These are phyloP conservation scores for Ceratocystis lukuohia DNA, from an alignment of 2,329 filamentous ascomycete species.

Conservation along the genomic window DNA sequence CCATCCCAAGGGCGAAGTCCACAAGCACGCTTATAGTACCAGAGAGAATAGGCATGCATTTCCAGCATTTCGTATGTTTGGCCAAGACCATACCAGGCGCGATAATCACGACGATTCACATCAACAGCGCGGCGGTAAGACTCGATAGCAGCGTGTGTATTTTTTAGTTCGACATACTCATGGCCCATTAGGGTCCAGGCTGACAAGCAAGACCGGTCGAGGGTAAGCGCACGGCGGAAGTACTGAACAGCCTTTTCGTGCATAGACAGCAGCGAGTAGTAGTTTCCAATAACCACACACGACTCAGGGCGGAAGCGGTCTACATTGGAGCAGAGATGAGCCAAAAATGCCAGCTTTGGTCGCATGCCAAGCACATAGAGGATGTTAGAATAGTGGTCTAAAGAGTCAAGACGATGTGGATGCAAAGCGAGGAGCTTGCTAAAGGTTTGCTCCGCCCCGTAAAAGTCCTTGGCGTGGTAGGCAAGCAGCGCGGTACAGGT, in stretches of 20 bases:
- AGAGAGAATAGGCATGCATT: conserved; percentile 93
- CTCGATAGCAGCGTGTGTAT: conserved; percentile 94
- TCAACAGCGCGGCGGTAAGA: conserved; percentile 92
- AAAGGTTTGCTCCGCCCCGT: conserved; percentile 52
- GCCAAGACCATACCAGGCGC: conserved; percentile 93
- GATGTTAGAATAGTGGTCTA: conserved; percentile 96
- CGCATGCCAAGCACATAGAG: conserved; percentile 82
- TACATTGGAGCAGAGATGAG: conserved; percentile 76
- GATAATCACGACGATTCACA: conserved; percentile 88
- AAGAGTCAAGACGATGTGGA: conserved; percentile 64
- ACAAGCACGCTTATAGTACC: conserved; percentile 94
- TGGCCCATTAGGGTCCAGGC: conserved; percentile 99
- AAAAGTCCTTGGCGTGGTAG: conserved; percentile 79
- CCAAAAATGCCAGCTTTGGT: conserved; percentile 82
- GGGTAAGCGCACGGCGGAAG: conserved; percentile 79
- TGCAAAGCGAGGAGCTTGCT: conserved; percentile 68
- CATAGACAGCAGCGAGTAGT: conserved; percentile 85
- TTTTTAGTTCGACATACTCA: conserved; percentile 97
- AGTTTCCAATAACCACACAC: conserved; percentile 93
- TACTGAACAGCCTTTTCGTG: conserved; percentile 98
- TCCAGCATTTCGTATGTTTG: conserved; percentile 96
- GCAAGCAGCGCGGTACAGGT: conserved; percentile 78
- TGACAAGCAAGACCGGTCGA: conserved; percentile 81
- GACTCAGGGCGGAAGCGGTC: conserved; percentile 96
- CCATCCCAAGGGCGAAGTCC: conserved; percentile 89